A percentile compares a stretch with the other conserved stretches of the same genome.
phyloP scores from a whole-genome alignment of 2,329 filamentous ascomycete genomes.

The Diaporthe aspalathi region DNA sequence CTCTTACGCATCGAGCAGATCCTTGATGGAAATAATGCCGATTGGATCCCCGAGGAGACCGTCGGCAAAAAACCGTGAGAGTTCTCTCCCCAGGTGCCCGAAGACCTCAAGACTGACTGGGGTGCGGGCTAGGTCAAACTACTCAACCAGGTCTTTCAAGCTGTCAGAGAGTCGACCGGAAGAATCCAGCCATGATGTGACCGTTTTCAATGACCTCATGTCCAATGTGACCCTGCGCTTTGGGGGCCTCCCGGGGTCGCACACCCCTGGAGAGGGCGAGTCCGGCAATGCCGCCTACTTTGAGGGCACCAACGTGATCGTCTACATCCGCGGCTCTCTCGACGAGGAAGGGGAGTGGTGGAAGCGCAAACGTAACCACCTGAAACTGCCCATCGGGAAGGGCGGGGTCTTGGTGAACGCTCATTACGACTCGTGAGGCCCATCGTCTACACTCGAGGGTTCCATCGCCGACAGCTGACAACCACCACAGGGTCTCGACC shows the following conservation, averaged over 20 bases:
- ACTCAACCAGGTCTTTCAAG: conserved; percentile 3
- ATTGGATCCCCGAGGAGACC: conserved; percentile 55
- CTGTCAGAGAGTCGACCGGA: conserved; percentile 12
- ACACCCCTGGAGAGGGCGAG: conserved; percentile 49
- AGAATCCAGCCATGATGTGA: conserved; percentile 56
- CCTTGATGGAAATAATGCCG: conserved; percentile 68
- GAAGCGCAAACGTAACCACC: conserved; percentile 57
- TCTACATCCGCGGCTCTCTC: conserved; percentile 87
- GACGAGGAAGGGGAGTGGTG: conserved; percentile 82
- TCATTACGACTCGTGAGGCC: conserved; percentile 80
- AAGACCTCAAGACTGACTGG: neutral
- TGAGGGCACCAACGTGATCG: conserved; percentile 90
- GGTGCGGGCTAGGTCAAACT: conserved; percentile 20
- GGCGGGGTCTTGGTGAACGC: conserved; percentile 93
- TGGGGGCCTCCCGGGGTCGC: conserved; percentile 55
- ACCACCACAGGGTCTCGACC: conserved; percentile 72
- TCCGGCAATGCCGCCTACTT: conserved; percentile 75
- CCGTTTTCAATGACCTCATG: conserved; percentile 81
- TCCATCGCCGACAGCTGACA: neutral
- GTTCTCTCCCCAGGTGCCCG: neutral
- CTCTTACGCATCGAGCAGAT: conserved; percentile 78
- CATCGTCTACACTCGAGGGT: neutral
- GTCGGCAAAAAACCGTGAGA: conserved; percentile 43
- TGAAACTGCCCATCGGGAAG: conserved; percentile 64
- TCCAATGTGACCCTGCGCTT: conserved; percentile 77